These are phyloP conservation scores for Gastrodia elata DNA, from an alignment of 106 monocot species.

Conservation along the genomic window DNA sequence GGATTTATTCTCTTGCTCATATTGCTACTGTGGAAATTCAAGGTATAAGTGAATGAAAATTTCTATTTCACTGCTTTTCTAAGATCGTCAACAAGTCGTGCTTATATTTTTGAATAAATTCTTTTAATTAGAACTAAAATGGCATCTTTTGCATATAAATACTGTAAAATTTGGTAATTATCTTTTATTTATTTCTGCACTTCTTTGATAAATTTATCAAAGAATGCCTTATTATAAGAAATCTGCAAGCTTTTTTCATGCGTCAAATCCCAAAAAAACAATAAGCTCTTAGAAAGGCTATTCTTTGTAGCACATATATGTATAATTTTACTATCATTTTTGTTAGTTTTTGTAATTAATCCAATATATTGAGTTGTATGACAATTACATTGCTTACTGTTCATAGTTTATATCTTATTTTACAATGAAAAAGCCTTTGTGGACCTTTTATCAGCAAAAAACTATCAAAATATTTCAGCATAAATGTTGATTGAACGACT, in stretches of 20 bases:
- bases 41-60: slow-evolving; percentile 5
- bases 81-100: not conserved
- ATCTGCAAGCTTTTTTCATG: not conserved
- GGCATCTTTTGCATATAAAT: not conserved
- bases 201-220: not conserved
- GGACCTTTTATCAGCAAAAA: too few relatives aligned
- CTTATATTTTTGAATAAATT: not conserved
- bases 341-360: not conserved
- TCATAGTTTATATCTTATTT: too few relatives aligned
- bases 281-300: not conserved
- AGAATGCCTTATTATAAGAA: not conserved
- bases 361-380: not conserved
- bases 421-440: too few relatives aligned
- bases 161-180: not conserved
- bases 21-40: not conserved
- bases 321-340: not conserved
- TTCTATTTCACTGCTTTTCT: not conserved
- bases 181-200: not conserved
- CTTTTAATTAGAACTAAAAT: not conserved
- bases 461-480: not conserved
- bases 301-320: not conserved
- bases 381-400: too few relatives aligned
- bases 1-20: not conserved
- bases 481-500: not conserved
- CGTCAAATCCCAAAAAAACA: not conserved